Base-by-base conservation (phyloP, 106 monocot genomes). In the Dioscorea dumetorum region DNA sequence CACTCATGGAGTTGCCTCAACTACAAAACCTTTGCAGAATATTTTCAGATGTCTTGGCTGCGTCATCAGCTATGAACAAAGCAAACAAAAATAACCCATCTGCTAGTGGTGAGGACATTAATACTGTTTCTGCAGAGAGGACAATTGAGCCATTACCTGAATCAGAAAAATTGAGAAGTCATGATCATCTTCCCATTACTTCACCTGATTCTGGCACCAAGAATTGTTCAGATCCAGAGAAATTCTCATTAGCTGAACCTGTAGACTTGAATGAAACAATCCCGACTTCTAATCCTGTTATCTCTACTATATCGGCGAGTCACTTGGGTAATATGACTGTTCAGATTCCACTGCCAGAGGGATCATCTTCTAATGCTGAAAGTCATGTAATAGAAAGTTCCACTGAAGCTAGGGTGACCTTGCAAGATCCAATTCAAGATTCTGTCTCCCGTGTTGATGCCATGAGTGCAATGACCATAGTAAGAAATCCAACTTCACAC, bases 11-110 rank as follows among this genome's bases (percentile, higher is more conserved):
- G 62, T 65, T 77, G 21, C 79, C 82, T 67, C 73, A 71, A 62
- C 57, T 82, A 13, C 76, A 79, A 62, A 82, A 33, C 35, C 85
- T 85, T 66, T 78, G 77, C 73, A 73, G 72, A 68, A 78, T 71
- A 66, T 76, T 86, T 71, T 83, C 80, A 22, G 77, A 81, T 79
- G 76, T 74, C 28, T 72, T 86, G 75, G 71, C 79, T 62, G 74
- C 78, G 48, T 80, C 83, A 74, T 74, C 74, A 64, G 70, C 64
- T 49, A 24, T 67, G 66, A 63, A 76, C 5, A 73, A 61, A 51
- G 62, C 64, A 48, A 31, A 24, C 49, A 52, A 57, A 35, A 62
- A 70, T 12, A 22, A 24, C 22, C 20, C 60, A 72, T 48, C 51
- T 35, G 21, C 73, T 71, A 35, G 16, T 56, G 64, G 76, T 61